Percentiles rank a stretch among this genome's conserved stretches.
Conservation (phyloP, 257 asterid species). For the Plantago major region DNA sequence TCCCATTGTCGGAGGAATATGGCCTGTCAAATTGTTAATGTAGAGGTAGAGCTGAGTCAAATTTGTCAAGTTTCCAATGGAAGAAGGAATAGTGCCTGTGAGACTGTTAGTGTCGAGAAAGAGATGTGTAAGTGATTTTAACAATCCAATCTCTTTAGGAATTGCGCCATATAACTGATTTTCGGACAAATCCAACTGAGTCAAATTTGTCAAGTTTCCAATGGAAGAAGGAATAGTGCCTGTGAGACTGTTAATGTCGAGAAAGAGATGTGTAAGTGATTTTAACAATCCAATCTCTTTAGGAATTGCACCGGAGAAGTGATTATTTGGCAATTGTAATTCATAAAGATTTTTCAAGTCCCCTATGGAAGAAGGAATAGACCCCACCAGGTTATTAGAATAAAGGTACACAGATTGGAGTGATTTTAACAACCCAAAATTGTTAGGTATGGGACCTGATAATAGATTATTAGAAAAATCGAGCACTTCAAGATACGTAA, state of each 20-base stretch:
- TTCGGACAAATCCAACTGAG: background rate
- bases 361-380: constrained; percentile 16
- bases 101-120: background rate
- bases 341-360: constrained; percentile 7
- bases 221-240: constrained; percentile 25
- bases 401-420: too few relatives aligned
- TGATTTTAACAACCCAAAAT: too few relatives aligned
- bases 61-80: too few relatives aligned
- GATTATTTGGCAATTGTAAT: constrained; percentile 15
- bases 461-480: constrained; percentile 1
- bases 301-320: constrained; percentile 24
- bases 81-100: constrained; percentile 1
- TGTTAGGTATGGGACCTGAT: too few relatives aligned
- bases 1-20: constrained; percentile 12
- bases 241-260: background rate
- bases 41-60: too few relatives aligned
- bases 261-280: background rate
- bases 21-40: too few relatives aligned
- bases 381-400: constrained; percentile 7
- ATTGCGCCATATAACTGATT: constrained; percentile 23
- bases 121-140: constrained; percentile 12
- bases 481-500: background rate
- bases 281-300: constrained; percentile 24
- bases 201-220: constrained; percentile 19
- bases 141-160: constrained; percentile 22